Conservation (phyloP, 495 filamentous ascomycete genomes). For the Hypoxylon trugodes region DNA sequence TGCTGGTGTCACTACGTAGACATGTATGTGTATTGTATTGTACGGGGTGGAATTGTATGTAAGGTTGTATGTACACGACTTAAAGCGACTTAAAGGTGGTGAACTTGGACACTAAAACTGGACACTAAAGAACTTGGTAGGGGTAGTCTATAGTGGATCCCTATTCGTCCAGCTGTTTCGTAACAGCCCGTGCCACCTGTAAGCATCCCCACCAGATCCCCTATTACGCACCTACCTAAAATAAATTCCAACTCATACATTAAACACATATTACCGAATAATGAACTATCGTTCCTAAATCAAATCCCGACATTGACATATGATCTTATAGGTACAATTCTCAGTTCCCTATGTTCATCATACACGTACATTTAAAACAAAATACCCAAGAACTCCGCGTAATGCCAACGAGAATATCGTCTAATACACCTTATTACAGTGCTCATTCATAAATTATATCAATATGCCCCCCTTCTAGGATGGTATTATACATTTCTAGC, state of each 20-base stretch:
- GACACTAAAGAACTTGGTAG: too few relatives aligned
- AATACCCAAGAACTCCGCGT: constrained; percentile 12
- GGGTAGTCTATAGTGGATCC: too few relatives aligned
- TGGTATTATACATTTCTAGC: constrained; percentile 1
- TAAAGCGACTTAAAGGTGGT: constrained; percentile 14
- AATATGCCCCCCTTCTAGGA: not conserved
- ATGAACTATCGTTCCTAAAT: not conserved
- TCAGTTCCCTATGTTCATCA: too few relatives aligned
- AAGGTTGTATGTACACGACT: constrained; percentile 1
- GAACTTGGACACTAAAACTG: too few relatives aligned
- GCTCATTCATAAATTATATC: constrained; percentile 8
- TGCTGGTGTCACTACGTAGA: constrained; percentile 2
- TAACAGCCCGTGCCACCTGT: constrained; percentile 40
- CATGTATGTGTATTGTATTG: not conserved
- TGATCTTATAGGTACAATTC: not conserved
- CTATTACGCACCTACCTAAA: constrained; percentile 4
- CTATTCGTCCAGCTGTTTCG: constrained; percentile 19
- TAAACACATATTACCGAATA: not conserved
- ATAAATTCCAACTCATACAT: not conserved
- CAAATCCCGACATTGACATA: constrained; percentile 10
- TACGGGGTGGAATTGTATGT: not conserved
- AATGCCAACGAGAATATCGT: constrained; percentile 18
- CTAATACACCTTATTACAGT: constrained; percentile 16
- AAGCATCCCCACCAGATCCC: constrained; percentile 31
- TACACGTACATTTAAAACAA: not conserved